Conservation (phyloP, 495 filamentous ascomycete species). For the Entonaema liquescens region DNA sequence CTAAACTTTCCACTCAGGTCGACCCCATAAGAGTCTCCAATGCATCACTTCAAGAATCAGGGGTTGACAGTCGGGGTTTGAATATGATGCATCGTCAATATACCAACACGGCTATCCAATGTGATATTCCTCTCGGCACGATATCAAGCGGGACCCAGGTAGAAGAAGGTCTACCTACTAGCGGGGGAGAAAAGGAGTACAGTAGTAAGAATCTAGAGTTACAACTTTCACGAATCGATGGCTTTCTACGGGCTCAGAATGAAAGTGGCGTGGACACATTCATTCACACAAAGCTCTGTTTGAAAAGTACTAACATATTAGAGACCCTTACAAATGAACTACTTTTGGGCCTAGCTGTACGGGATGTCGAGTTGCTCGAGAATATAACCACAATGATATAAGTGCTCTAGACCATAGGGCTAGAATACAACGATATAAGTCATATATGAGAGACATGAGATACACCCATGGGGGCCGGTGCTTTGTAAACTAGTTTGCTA, state of each 20-base stretch:
- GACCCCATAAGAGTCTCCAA: background rate
- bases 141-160: background rate
- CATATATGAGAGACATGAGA: background rate
- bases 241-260: conserved; percentile 14
- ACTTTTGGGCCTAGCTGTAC: conserved; percentile 28
- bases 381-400: conserved; percentile 17
- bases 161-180: background rate
- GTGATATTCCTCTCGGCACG: background rate
- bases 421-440: background rate
- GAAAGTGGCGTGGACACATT: conserved; percentile 35
- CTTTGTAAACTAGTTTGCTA: background rate
- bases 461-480: background rate
- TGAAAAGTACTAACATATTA: conserved; percentile 14
- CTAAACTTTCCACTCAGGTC: background rate
- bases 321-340: conserved; percentile 32
- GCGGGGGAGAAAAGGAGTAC: background rate
- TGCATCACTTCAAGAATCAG: background rate
- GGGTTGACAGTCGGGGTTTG: background rate
- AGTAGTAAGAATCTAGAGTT: background rate
- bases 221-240: conserved; percentile 19
- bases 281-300: conserved; percentile 24
- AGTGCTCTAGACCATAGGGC: background rate
- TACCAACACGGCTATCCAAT: conserved; percentile 13
- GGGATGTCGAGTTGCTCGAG: conserved; percentile 23
- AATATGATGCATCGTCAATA: background rate